Evolutionary conservation across 176 grass and related monocot species (phyloP), one percentile per base, ranked within the genome.

Genomic region (Eleusine indica): DNA sequence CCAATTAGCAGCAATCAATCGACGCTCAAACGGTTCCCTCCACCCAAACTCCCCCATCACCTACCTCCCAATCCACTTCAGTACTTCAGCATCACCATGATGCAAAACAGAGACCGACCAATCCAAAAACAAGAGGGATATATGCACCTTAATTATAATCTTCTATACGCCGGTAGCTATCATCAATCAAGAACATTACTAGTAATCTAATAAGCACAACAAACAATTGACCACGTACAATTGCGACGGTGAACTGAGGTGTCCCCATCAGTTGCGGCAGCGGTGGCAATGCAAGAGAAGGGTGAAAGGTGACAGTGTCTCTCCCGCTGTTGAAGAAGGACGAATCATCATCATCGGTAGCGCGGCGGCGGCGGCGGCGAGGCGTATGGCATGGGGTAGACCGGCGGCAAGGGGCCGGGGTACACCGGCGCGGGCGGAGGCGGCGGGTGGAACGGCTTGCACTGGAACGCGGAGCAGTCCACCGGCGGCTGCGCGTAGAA

Each of bases 341-440:
- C 1, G 44, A 47, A 1, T 8, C 9, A 47, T 47, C 32, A 91
- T 83, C 81, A 86, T 88, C 84, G 78, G 85, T 95, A 85, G 9
- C 60, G 88, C 25, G 91, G 78, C 5, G 97, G 97, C 3, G 97
- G 97, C 11, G 97, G 97, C 38, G 96, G 96, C 68, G 96, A 98
- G 0, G 91, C 85, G 75, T 98, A 98, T 38, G 88, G 84, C 67
- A 98, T 69, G 76, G 85, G 91, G 78, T 92, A 84, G 4, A 98
- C 93, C 0, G 96, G 96, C 0, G 96, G 96, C 47, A 93, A 25
- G 29, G 93, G 90, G 7, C 92, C 88, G 15, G 88, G 81, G 66
- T 92, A 94, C 12, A 78, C 42, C 10, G 82, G 84, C 1, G 82
- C 79, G 0, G 84, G 88, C 5, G 90, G 90, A 17, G 90, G 82